Evolutionary conservation across 352 stramenopile genomes (phyloP).

Genomic region (Plasmopara viticola): DNA sequence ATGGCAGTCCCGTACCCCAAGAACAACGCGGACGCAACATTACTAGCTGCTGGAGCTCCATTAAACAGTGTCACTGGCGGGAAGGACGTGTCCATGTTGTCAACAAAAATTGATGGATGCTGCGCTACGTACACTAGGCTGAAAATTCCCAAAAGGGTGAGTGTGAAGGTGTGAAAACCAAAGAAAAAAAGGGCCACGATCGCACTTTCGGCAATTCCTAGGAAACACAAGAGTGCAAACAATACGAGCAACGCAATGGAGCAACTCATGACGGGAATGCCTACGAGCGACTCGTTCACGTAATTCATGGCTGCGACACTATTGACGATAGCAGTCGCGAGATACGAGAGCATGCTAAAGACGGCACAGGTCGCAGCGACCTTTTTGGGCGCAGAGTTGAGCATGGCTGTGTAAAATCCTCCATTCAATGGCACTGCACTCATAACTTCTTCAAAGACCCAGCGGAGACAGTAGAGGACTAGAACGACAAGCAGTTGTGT

Average conservation of each 20-base stretch:
- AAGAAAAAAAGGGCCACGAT: constrained; percentile 80
- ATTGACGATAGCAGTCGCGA: constrained; percentile 76
- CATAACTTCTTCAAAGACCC: constrained; percentile 87
- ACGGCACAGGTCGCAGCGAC: constrained; percentile 74
- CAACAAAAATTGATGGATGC: constrained; percentile 51
- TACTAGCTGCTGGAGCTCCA: constrained; percentile 30
- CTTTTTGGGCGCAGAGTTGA: constrained; percentile 87
- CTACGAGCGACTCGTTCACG: constrained; percentile 59
- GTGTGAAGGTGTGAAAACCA: constrained; percentile 58
- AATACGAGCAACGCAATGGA: constrained; percentile 56
- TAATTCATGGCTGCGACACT: constrained; percentile 74
- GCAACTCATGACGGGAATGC: constrained; percentile 38
- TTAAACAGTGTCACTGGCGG: constrained; percentile 51
- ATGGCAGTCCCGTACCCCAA: constrained; percentile 74
- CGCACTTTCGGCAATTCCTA: constrained; percentile 83
- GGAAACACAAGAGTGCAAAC: constrained; percentile 69
- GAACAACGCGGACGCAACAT: constrained; percentile 47
- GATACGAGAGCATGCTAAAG: constrained; percentile 86
- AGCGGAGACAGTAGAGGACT: constrained; percentile 59
- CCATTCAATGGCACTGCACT: constrained; percentile 87
- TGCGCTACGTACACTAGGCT: constrained; percentile 49
- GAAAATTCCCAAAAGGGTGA: constrained; percentile 47
- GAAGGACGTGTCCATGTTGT: constrained; percentile 62
- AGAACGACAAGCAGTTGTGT: constrained; percentile 67
- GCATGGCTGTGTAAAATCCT: constrained; percentile 87